These are phyloP conservation scores for Lotmaria passim DNA, from an alignment of 208 protist genomes.

Conservation along the genomic window DNA sequence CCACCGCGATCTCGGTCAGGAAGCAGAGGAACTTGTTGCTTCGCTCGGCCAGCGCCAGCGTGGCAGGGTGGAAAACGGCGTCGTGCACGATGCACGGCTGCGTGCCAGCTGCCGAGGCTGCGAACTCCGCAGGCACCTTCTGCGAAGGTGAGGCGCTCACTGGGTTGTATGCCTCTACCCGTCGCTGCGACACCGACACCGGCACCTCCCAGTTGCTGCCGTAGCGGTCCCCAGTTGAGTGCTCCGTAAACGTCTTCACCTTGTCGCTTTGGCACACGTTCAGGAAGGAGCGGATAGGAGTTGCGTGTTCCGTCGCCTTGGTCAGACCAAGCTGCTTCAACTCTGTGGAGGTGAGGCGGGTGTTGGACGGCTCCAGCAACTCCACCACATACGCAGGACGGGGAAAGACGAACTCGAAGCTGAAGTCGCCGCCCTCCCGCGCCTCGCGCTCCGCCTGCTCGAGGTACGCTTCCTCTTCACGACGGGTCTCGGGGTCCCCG, in stretches of 20 bases:
- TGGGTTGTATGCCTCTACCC: slow-evolving; percentile 61
- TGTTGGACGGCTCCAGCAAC: slow-evolving; percentile 65
- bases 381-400: slow-evolving; percentile 79
- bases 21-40: slow-evolving; percentile 89
- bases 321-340: slow-evolving; percentile 2
- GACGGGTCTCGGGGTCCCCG: slow-evolving; percentile 81
- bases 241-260: slow-evolving; percentile 77
- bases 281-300: slow-evolving; percentile 49
- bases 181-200: slow-evolving; percentile 78
- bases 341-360: slow-evolving; percentile 20
- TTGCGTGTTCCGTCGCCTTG: not conserved
- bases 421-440: slow-evolving; percentile 84
- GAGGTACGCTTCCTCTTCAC: slow-evolving; percentile 91
- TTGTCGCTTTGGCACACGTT: slow-evolving; percentile 88
- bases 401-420: slow-evolving; percentile 92
- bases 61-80: slow-evolving; percentile 87
- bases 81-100: slow-evolving; percentile 77
- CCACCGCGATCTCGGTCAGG: slow-evolving; percentile 91
- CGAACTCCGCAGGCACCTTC: slow-evolving; percentile 22
- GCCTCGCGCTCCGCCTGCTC: slow-evolving; percentile 88
- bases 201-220: slow-evolving; percentile 91
- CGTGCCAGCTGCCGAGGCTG: not conserved
- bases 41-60: slow-evolving; percentile 68
- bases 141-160: slow-evolving; percentile 6
- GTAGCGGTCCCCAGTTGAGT: slow-evolving; percentile 56